Base-by-base conservation (phyloP, 139 green algal genomes). In the Chlorella sp. region DNA sequence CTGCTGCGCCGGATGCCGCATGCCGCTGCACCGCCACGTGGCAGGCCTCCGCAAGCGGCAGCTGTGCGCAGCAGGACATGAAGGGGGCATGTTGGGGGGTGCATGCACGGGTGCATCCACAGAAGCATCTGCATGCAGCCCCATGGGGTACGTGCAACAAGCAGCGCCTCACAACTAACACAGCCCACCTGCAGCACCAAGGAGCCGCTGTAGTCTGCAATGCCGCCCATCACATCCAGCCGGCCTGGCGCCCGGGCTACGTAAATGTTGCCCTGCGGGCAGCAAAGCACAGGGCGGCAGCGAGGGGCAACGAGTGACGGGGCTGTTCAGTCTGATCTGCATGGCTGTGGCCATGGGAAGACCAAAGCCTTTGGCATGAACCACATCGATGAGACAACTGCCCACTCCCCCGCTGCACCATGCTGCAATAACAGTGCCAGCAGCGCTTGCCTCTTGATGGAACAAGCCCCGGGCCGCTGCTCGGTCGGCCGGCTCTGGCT, bases 161-260 rank as follows among this genome's bases (percentile, higher is more conserved):
- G n/a, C n/a, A n/a, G n/a, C n/a, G n/a, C n/a, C n/a, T 51, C 44
- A 51, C 44, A 6, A 51, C 44, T 51, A 51, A 51, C 44, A 9
- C 6, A 51, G 18, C 97, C 94, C 89, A 97, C 92, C 90, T 99
- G 95, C 82, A 99, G 92, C 69, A 98, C 97, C 26, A 96, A 86
- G 17, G 86, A 89, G 47, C 97, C 97, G 57, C 82, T 94, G 92
- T 99, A 99, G 90, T 99, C 97, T 1, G 96, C 94, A 17, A 99
- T 98, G 84, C 97, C 97, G 16, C 97, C 97, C 95, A 99, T 98
- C 32, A 99, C 96, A 81, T 99, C 97, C 70, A 99, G 87, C 4
- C 97, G 85, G 0, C 97, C 97, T 0, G 97, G 97, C 4, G 97
- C 97, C 5, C 97, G 81, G 0, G 93, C 88, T 34, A 99, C 92